Base-by-base conservation (phyloP, 2,329 filamentous ascomycete species). In the Xylariomycetidae sp. region DNA sequence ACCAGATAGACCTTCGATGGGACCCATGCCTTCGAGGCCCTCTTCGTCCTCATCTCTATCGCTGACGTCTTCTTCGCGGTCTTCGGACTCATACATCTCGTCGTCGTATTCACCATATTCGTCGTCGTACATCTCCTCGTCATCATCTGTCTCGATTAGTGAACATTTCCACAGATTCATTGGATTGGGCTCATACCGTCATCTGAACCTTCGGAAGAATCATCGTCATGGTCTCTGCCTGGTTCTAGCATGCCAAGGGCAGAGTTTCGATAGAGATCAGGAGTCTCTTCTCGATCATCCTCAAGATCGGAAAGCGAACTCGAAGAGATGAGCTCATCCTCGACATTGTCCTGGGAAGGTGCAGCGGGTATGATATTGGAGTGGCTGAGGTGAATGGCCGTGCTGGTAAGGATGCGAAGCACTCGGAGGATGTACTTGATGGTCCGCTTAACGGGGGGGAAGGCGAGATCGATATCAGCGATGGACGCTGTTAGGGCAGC, bases 361-460 rank as follows among this genome's bases (percentile, higher is more conserved):
- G 74, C 67, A 1, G 71, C 69, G 10, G 80, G 79, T 23, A 92
- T 74, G 34, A 92, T 79, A 24, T 86, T 87, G 14, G 76, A 78
- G 46, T 89, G 80, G 54, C 89, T 96, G 22, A 98, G 66, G 37
- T 84, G 75, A 42, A 93, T 85, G 2, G 88, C 92, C 9, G 89
- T 90, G 44, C 83, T 82, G 1, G 90, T 95, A 25, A 98, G 68
- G 35, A 85, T 80, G 50, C 90, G 86, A 15, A 98, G 70, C 3
- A 94, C 90, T 23, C 86, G 83, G 28, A 98, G 70, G 33, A 98
- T 95, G 58, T 95, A 93, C 64, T 96, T 98, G 52, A 98, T 87
- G 10, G 89, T 89, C 29, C 89, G 79, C 65, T 94, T 95, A 12
- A 93, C 85, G 17, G 85, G 83, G 0, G 90, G 89, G 59, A 93